Conservation (phyloP, 1,284 basidiomycete species). For the Inonotus hispidus region DNA sequence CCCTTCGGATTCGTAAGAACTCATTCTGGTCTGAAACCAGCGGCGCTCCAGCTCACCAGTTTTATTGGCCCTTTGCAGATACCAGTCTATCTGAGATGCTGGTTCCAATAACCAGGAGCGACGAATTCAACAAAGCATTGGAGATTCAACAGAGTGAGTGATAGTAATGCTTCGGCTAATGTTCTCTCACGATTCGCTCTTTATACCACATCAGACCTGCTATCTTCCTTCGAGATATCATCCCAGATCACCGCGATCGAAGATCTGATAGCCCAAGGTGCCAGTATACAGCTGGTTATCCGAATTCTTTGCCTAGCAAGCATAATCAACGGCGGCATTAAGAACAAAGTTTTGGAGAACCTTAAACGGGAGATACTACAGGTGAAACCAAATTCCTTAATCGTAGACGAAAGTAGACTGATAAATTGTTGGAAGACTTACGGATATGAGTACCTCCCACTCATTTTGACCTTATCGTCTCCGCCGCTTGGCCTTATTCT, state of each 20-base stretch:
- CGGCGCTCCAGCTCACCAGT: not conserved
- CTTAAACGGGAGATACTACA: slow-evolving; percentile 91
- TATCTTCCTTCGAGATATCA: slow-evolving; percentile 82
- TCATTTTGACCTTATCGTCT: slow-evolving; percentile 76
- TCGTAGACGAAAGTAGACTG: slow-evolving; percentile 8
- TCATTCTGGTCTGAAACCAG: not conserved
- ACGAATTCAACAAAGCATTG: slow-evolving; percentile 86
- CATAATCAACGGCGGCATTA: slow-evolving; percentile 81
- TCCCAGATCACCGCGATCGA: slow-evolving; percentile 79
- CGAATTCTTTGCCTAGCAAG: slow-evolving; percentile 84
- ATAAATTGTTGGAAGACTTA: slow-evolving; percentile 57
- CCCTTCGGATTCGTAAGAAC: slow-evolving; percentile 76
- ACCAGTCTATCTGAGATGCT: slow-evolving; percentile 92
- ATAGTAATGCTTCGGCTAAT: not conserved
- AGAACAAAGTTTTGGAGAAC: slow-evolving; percentile 80
- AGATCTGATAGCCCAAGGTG: slow-evolving; percentile 81
- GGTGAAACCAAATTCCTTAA: slow-evolving; percentile 37
- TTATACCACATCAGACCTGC: slow-evolving; percentile 55
- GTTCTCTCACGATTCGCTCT: not conserved
- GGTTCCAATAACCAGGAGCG: slow-evolving; percentile 79
- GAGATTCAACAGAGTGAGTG: slow-evolving; percentile 92
- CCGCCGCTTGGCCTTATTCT: slow-evolving; percentile 65
- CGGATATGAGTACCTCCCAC: slow-evolving; percentile 84
- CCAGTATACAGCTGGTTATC: slow-evolving; percentile 71
- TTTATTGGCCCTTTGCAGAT: slow-evolving; percentile 44